phyloP scores from a whole-genome alignment of 441 rosid species.

The Arabidopsis hybrid region DNA sequence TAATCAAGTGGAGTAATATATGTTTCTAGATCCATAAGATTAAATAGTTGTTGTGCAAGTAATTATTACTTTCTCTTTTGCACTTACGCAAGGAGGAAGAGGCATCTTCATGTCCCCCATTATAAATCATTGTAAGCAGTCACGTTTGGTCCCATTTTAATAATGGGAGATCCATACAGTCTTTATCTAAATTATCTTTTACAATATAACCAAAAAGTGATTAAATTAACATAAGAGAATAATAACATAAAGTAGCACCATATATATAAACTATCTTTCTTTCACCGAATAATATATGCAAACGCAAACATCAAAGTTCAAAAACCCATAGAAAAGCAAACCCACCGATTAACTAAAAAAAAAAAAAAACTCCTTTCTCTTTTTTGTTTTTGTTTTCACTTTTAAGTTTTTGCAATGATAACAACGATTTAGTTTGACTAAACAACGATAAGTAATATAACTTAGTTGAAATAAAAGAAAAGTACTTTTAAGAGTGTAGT shows the following conservation, averaged over 20 bases:
- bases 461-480: no score
- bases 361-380: neutral
- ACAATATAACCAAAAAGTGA: constrained; percentile 11
- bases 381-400: constrained; percentile 1
- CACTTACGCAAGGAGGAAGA: constrained; percentile 29
- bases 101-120: constrained; percentile 44
- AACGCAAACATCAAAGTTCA: constrained; percentile 35
- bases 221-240: constrained; percentile 21
- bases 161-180: constrained; percentile 13
- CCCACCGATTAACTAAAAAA: constrained; percentile 22
- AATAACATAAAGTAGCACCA: constrained; percentile 35
- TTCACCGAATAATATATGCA: constrained; percentile 40
- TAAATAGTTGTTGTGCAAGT: constrained; percentile 32
- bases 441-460: no score
- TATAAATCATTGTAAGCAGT: constrained; percentile 39
- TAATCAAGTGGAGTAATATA: neutral
- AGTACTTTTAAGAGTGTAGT: constrained; percentile 29
- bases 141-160: constrained; percentile 46
- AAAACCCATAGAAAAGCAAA: constrained; percentile 33
- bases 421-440: no score
- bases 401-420: constrained; percentile 11
- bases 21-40: constrained; percentile 18
- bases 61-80: constrained; percentile 39
- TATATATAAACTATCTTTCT: constrained; percentile 17
- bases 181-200: neutral